Base-by-base conservation (phyloP, 345 rosid species). In the Microcos paniculata region DNA sequence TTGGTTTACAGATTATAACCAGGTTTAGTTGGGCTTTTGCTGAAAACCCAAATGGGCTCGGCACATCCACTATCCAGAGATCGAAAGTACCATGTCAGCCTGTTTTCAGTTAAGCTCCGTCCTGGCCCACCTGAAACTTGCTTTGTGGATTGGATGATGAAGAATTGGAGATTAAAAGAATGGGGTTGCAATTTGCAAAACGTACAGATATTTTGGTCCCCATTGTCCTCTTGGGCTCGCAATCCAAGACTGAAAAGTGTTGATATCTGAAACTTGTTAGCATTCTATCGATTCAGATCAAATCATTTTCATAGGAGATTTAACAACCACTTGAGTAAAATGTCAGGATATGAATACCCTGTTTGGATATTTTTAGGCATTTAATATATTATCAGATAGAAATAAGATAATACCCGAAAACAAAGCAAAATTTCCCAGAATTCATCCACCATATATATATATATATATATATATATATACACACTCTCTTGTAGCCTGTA, bases 141-240 rank as follows among this genome's bases (percentile, higher is more conserved):
- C 1, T 30, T 1, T 30, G 21, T 12, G 8, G 18, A 63, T 6
- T 7, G 13, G 53, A 16, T 12, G 24, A 35, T 35, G 68, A 35
- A 63, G 40, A 35, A 24, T 45, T 16, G 35, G 70, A 21, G 16
- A 64, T n/a, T n/a, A n/a, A n/a, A 48, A 11, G 16, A 48, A 16
- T 16, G 19, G 19, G 16, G 12, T 12, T 16, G 11, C 40, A 31
- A 61, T 1, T 61, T 7, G 71, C 71, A 15, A 16, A 51, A 51
- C 13, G 55, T 26, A n/a, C 56, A 42, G 72, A 68, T 48, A 10
- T 15, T 48, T 48, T 46, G 72, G 55, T 67, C 51, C 70, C 51
- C 70, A 19, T 30, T 19, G 15, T 38, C 23, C 33, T 68, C 15
- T 46, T 48, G 42, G 72, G 57, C 72, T 48, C 57, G 2, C 42